Conservation (phyloP, 2,329 filamentous ascomycete species). For the Exophiala calicioides region DNA sequence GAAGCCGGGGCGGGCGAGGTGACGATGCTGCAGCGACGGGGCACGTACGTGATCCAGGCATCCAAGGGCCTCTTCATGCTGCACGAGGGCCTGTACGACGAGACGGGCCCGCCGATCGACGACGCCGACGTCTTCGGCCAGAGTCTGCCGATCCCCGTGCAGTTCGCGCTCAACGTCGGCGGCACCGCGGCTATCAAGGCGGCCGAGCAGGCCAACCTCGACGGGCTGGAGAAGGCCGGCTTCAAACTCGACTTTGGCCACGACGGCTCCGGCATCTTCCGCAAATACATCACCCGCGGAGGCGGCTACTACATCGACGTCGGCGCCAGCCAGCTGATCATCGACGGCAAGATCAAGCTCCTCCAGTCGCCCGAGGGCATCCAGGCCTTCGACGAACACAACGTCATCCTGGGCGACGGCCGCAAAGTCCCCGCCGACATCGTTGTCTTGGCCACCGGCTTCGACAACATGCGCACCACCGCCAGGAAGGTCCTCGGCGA, state of each 20-base stretch:
- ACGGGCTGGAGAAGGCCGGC: constrained; percentile 50
- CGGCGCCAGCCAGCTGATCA: constrained; percentile 53
- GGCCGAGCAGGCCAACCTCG: constrained; percentile 45
- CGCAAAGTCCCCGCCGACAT: constrained; percentile 53
- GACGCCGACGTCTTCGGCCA: constrained; percentile 53
- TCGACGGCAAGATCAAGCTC: constrained; percentile 62
- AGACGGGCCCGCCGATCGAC: constrained; percentile 45
- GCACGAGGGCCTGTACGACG: constrained; percentile 56
- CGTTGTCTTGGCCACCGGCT: constrained; percentile 65
- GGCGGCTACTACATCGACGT: constrained; percentile 61
- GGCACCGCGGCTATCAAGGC: constrained; percentile 42
- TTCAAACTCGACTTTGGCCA: constrained; percentile 46
- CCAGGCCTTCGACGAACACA: constrained; percentile 39
- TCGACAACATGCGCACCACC: constrained; percentile 66
- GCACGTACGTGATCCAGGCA: constrained; percentile 8
- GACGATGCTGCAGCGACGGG: constrained; percentile 53
- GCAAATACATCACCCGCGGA: constrained; percentile 49
- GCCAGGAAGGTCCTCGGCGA: constrained; percentile 63
- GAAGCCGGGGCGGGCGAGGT: constrained; percentile 51
- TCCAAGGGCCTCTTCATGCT: constrained; percentile 38
- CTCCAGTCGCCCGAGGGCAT: constrained; percentile 51
- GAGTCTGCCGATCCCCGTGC: constrained; percentile 50
- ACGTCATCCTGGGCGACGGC: constrained; percentile 8
- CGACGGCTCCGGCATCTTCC: constrained; percentile 45
- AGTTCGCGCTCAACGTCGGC: constrained; percentile 48